Base-by-base conservation (phyloP, 139 green algal species). In the Tetradesmus lagerheimii region DNA sequence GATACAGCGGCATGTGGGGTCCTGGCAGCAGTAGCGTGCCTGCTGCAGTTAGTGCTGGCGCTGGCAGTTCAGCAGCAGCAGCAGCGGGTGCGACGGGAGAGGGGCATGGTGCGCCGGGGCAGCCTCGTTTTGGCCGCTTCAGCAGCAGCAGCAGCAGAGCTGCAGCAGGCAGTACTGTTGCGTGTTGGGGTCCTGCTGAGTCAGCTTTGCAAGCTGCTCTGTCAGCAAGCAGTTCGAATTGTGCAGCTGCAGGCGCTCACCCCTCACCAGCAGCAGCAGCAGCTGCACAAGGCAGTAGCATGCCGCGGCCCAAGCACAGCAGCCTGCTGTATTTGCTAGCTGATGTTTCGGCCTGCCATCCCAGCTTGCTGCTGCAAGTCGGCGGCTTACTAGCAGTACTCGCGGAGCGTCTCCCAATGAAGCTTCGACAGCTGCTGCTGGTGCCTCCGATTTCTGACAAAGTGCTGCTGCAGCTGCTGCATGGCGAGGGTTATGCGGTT, bases 321-420 rank as follows among this genome's bases (percentile, higher is more conserved):
- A 86, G n/a, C n/a, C 14, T 86, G 80, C 57, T 86, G n/a, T 34
- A 8, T 18, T 45, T 86, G 80, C 80, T 86, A 23, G 80, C 80
- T 74, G 80, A 86, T 86, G 80, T 47, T 35, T 35, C 41, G 31
- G 27, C 41, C 25, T 71, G 29, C 45, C 43, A 74, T n/a, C 16
- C 45, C n/a, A 74, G 80, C 45, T 43, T 86, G 29, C 80, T 71
- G 45, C 35, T 45, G 25, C 80, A 31, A 38, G 80, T 86, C 11
- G 80, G 80, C 20, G 29, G 43, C 25, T 35, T 86, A 29, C 14
- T 86, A 4, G 80, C 80, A 23, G 45, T 53, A 14, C 80, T 86
- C 31, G 80, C 80, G 31, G 80, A 34, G 31, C 64, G 80, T 47
- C 66, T 86, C 31, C 80, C 80, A 50, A 47, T 41, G 25, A 43